Evolutionary conservation across 108 stramenopile species (phyloP), one percentile per base, ranked within the genome.

Genomic region (Cyclotella baltica): DNA sequence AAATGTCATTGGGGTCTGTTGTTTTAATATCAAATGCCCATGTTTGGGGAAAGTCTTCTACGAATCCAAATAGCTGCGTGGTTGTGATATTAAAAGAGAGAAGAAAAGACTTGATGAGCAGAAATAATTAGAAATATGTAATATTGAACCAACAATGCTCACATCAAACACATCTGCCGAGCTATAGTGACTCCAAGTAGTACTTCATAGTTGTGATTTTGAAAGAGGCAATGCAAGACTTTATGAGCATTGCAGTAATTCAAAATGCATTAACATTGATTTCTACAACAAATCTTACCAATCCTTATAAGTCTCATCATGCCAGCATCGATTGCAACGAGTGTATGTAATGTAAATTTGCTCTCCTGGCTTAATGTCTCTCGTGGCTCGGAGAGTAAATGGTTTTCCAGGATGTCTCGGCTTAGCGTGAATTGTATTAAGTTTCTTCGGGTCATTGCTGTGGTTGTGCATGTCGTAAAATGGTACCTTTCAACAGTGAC

Each of bases 391-490:
- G 8, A 80, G 53, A 16, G 62, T 28, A 28, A 80, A 80, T 31
- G 78, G 78, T 29, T 68, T 67, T 9, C 78, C 78, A 18, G 55
- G 22, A 28, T 38, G 53, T 19, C 70, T 28, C 0, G 78, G 78
- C 10, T 73, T 80, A 25, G 19, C 0, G 25, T 70, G 23, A 10
- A 82, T 68, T 15, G 81, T 82, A 18, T 82, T 82, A 11, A 82
- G 43, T 18, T 77, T 76, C 47, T 77, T 68, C 19, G 70, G 76
- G 48, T 82, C 81, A 53, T 82, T 82, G 34, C 72, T 74, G n/a
- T 82, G 81, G 70, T 82, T 82, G 76, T 51, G 48, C 81, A 82
- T 82, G 46, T 82, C 81, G 29, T 72, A 82, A 53, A 82, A 82
- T 31, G 81, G 81, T 2, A 82, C 81, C 63, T 64, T 2, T 10